Conservation (phyloP, 768 basidiomycete species). For the Tylopilus felleus region DNA sequence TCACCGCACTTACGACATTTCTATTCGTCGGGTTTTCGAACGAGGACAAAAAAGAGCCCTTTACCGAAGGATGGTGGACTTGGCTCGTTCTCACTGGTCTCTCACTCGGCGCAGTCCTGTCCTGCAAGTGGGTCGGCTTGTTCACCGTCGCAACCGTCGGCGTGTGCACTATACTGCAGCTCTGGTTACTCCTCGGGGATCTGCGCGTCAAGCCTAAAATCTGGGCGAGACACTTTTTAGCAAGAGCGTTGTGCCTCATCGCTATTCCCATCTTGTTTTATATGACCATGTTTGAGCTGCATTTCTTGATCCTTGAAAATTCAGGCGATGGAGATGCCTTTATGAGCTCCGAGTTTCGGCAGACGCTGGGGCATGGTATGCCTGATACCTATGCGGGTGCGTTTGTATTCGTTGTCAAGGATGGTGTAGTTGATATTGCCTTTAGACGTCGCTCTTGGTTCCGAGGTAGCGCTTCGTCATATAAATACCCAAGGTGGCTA, state of each 20-base stretch:
- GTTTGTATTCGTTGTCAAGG: constrained; percentile 19
- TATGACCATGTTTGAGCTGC: constrained; percentile 95
- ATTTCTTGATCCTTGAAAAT: constrained; percentile 84
- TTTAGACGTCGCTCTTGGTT: constrained; percentile 82
- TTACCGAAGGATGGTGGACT: constrained; percentile 87
- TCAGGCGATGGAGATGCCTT: constrained; percentile 98
- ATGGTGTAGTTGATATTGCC: neutral
- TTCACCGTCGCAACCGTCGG: constrained; percentile 97
- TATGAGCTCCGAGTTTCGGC: constrained; percentile 99
- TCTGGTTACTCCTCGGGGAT: constrained; percentile 91
- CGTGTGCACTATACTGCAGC: constrained; percentile 73
- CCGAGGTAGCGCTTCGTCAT: constrained; percentile 79
- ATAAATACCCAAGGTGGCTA: constrained; percentile 99
- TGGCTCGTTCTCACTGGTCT: constrained; percentile 88
- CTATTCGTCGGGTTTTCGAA: constrained; percentile 89
- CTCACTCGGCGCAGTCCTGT: constrained; percentile 86
- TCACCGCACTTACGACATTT: constrained; percentile 87
- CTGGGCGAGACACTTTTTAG: constrained; percentile 83
- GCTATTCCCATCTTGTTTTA: constrained; percentile 83
- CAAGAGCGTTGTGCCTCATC: constrained; percentile 88
- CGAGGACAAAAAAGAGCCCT: constrained; percentile 82
- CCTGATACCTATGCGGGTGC: constrained; percentile 86
- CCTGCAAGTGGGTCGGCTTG: constrained; percentile 97
- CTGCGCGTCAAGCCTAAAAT: constrained; percentile 68
- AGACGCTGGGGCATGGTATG: constrained; percentile 88